Evolutionary conservation across 768 basidiomycete species (phyloP).

Genomic region (Symmetrospora coprosmae): DNA sequence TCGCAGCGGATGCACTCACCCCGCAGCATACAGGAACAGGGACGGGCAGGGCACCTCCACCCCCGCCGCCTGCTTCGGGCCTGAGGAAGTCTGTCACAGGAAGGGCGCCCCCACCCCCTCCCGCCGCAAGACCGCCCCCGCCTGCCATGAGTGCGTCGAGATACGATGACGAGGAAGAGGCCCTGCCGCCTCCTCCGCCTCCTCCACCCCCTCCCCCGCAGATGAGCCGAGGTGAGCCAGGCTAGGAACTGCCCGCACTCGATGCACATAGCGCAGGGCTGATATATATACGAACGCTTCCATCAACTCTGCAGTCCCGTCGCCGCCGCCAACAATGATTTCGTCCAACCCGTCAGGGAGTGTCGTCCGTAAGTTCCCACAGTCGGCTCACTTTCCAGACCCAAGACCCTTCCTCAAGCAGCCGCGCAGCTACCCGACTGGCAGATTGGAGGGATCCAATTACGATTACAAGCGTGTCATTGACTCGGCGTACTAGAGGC

Average conservation of each 20-base stretch:
- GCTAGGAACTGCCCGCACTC: too few species aligned
- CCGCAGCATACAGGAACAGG: neutral
- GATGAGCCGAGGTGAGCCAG: neutral
- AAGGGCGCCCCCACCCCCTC: neutral
- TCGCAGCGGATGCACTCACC: neutral
- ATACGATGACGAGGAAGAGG: too few species aligned
- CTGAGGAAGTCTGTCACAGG: neutral
- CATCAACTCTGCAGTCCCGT: neutral
- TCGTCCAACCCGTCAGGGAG: neutral
- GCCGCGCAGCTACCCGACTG: constrained; percentile 1
- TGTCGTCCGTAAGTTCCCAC: constrained; percentile 14
- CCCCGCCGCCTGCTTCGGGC: neutral
- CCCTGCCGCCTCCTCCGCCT: neutral
- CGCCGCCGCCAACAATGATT: constrained; percentile 16
- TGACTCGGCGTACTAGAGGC: too few species aligned
- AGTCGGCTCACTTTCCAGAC: constrained; percentile 12
- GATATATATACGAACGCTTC: too few species aligned
- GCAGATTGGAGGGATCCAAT: neutral
- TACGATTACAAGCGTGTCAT: neutral
- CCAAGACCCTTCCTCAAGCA: constrained; percentile 16
- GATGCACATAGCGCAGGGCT: too few species aligned
- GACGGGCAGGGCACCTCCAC: neutral
- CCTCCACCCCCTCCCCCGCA: constrained; percentile 11
- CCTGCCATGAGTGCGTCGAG: too few species aligned
- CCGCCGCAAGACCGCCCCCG: neutral